Base-by-base conservation (phyloP, 2,329 filamentous ascomycete species). In the Verticillium klebahnii region DNA sequence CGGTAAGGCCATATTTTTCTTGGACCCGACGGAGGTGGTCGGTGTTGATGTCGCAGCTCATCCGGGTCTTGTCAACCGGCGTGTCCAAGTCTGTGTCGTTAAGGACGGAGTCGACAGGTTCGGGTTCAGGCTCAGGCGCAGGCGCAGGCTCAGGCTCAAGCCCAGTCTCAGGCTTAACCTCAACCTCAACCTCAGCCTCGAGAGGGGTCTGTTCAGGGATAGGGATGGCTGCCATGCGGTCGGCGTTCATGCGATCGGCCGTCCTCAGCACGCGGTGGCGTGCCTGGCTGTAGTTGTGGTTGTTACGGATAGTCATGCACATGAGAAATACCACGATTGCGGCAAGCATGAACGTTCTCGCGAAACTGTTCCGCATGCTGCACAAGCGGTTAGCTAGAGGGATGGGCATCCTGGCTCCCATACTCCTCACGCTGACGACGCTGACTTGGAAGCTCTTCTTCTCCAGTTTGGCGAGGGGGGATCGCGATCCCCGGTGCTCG, bases 11-110 rank as follows among this genome's bases (percentile, higher is more conserved):
- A 67, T 82, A 82, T 64, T 76, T 78, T 31, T 79, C 67, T 66
- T 80, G 77, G 61, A 85, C 68, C 5, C 75, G 70, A 57, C 73
- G 72, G 61, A 86, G 75, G 59, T 80, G 77, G 14, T 76, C 74
- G 52, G 74, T 73, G 69, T 86, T 79, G 62, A 82, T 72, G 64
- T 75, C 75, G 72, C 83, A 86, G 67, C 82, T 75, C 77, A 83
- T 80, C 23, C 73, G 66, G 61, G 75, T 72, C 11, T 63, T 67
- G 8, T 67, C 61, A 1, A 66, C 56, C 8, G 70, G 68, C 7
- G 66, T 61, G 36, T 63, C 57, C 58, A 62, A 39, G 55, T 68
- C 63, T 50, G 39, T 37, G 45, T 32, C 45, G 31, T 59, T 59
- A 17, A 36, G n/a, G 4, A 52, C n/a, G 5, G 40, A 25, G 11